These are phyloP conservation scores for Hanseniaspora jakobsenii DNA, from an alignment of 805 yeast species.

Conservation along the genomic window DNA sequence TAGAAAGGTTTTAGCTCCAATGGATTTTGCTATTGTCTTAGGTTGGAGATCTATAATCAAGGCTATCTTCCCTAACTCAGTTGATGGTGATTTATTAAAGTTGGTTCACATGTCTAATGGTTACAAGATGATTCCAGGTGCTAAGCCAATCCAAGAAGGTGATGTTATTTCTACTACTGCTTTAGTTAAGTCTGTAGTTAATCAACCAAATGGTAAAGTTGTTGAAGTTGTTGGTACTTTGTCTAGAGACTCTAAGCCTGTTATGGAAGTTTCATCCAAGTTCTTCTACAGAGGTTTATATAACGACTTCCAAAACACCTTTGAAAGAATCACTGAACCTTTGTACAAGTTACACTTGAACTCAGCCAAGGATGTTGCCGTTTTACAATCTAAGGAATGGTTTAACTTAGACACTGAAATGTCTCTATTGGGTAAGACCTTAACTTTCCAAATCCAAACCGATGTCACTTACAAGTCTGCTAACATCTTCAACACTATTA, in stretches of 20 bases:
- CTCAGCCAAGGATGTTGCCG: constrained; percentile 80
- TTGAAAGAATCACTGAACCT: constrained; percentile 74
- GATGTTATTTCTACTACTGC: constrained; percentile 78
- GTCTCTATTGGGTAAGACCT: constrained; percentile 63
- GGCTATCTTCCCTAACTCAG: constrained; percentile 92
- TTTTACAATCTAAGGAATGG: constrained; percentile 94
- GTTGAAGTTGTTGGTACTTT: constrained; percentile 91
- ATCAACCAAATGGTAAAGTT: constrained; percentile 85
- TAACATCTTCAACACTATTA: constrained; percentile 62
- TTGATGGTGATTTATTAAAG: constrained; percentile 90
- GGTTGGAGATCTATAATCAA: constrained; percentile 98
- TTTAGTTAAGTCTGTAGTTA: constrained; percentile 73
- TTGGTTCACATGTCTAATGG: constrained; percentile 92
- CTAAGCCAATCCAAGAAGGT: constrained; percentile 76
- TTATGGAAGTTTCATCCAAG: constrained; percentile 87
- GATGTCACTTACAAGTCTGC: constrained; percentile 69
- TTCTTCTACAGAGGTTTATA: constrained; percentile 94
- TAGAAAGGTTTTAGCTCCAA: constrained; percentile 80
- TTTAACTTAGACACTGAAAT: constrained; percentile 65
- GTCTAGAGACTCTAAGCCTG: constrained; percentile 60
- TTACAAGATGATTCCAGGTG: constrained; percentile 85
- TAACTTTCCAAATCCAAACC: constrained; percentile 83
- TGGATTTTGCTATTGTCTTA: constrained; percentile 97
- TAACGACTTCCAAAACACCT: constrained; percentile 79
- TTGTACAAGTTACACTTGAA: constrained; percentile 69